Evolutionary conservation across 371 early-diverging fungal genomes (phyloP).

Genomic region (Mucor lusitanicus): DNA sequence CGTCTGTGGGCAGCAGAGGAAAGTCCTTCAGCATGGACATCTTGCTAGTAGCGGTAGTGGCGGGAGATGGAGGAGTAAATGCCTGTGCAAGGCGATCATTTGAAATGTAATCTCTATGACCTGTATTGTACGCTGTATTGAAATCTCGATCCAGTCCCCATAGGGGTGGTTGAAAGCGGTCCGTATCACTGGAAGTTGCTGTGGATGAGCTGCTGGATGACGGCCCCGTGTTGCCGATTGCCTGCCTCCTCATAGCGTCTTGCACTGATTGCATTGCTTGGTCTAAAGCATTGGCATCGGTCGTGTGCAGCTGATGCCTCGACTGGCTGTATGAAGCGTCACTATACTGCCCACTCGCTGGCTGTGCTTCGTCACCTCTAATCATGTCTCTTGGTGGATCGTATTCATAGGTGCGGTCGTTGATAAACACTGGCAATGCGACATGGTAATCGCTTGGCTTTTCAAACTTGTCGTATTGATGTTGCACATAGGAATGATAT

Average conservation of each 20-base stretch:
- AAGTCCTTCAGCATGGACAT: not conserved
- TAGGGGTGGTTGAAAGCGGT: not conserved
- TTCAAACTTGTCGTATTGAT: not conserved
- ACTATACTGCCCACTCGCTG: not conserved
- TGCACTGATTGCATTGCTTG: not conserved
- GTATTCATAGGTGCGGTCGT: slow-evolving; percentile 2
- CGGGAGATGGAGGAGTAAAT: not conserved
- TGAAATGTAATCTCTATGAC: not conserved
- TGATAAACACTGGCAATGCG: slow-evolving; percentile 11
- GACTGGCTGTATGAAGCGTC: no score
- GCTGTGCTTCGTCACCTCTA: not conserved
- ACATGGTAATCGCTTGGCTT: not conserved
- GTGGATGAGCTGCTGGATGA: not conserved
- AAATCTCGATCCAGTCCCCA: slow-evolving; percentile 10
- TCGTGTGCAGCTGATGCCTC: no score
- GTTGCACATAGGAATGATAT: slow-evolving; percentile 17
- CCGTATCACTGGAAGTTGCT: not conserved
- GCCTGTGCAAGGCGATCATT: not conserved
- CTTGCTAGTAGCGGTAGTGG: not conserved
- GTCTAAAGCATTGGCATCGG: not conserved
- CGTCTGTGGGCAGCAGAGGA: not conserved
- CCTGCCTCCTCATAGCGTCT: not conserved
- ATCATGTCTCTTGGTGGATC: slow-evolving; percentile 15
- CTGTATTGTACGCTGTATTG: not conserved
- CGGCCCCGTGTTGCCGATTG: not conserved